Evolutionary conservation across 2,329 filamentous ascomycete genomes (phyloP).

Genomic region (Cladophialophora bantiana): DNA sequence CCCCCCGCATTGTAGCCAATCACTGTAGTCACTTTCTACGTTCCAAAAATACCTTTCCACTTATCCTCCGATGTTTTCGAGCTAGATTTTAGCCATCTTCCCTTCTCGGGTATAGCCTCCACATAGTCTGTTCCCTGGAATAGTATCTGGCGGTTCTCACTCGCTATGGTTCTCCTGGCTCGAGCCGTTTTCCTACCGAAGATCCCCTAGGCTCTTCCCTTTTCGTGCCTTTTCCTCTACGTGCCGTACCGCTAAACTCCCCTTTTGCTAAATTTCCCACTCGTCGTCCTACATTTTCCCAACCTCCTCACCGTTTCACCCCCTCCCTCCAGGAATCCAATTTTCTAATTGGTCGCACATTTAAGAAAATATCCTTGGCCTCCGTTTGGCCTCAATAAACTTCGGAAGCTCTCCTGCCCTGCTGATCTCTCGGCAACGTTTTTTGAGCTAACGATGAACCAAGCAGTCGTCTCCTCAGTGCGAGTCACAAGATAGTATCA

Average conservation of each 20-base stretch:
- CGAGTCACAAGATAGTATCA: constrained; percentile 24
- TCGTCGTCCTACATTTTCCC: constrained; percentile 12
- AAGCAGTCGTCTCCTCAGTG: constrained; percentile 16
- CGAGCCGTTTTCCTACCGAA: constrained; percentile 32
- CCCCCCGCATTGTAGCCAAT: constrained; percentile 27
- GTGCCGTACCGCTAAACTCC: constrained; percentile 24
- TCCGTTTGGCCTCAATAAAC: background rate
- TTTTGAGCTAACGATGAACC: constrained; percentile 7
- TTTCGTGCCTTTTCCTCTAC: constrained; percentile 26
- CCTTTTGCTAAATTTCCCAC: constrained; percentile 21
- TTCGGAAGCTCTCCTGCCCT: constrained; percentile 11
- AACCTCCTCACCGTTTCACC: constrained; percentile 20
- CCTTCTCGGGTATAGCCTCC: constrained; percentile 12
- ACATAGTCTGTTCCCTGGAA: constrained; percentile 25
- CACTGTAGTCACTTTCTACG: background rate
- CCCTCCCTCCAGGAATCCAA: constrained; percentile 1
- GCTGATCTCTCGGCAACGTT: constrained; percentile 8
- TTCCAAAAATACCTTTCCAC: constrained; percentile 37
- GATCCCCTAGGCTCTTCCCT: constrained; percentile 25
- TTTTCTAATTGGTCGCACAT: constrained; percentile 27
- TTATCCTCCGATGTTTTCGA: constrained; percentile 2
- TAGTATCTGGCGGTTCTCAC: constrained; percentile 34
- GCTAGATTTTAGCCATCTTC: background rate
- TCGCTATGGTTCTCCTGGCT: constrained; percentile 28
- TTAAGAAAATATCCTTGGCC: constrained; percentile 7